These are phyloP conservation scores for Saturnispora hagleri DNA, from an alignment of 805 yeast genomes.

Conservation along the genomic window DNA sequence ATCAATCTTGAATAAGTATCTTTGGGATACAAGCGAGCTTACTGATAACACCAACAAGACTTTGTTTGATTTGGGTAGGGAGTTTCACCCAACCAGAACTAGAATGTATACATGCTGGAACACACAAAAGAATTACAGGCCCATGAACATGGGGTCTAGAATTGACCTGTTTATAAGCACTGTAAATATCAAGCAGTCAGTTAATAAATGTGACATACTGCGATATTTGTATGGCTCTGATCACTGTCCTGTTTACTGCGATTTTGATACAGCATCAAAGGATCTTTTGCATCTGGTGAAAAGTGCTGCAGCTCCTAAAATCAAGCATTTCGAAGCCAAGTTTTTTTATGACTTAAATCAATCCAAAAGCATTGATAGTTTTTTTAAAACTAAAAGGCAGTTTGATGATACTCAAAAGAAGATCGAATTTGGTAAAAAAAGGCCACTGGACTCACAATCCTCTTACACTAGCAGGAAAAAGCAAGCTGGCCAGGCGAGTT, in stretches of 20 bases:
- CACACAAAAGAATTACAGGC: slow-evolving; percentile 63
- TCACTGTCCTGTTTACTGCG: slow-evolving; percentile 86
- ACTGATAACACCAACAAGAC: slow-evolving; percentile 31
- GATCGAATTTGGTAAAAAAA: slow-evolving; percentile 4
- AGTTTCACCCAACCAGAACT: slow-evolving; percentile 43
- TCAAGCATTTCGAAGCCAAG: slow-evolving; percentile 44
- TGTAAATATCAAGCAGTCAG: slow-evolving; percentile 32
- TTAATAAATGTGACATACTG: slow-evolving; percentile 38
- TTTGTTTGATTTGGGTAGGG: slow-evolving; percentile 52
- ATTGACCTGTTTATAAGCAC: slow-evolving; percentile 67
- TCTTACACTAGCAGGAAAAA: slow-evolving; percentile 17
- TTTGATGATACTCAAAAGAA: not conserved
- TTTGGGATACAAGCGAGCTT: slow-evolving; percentile 21
- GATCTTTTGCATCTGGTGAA: not conserved
- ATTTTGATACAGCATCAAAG: slow-evolving; percentile 31
- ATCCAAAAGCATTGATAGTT: slow-evolving; percentile 24
- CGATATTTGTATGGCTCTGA: slow-evolving; percentile 77
- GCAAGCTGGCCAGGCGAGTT: slow-evolving; percentile 10
- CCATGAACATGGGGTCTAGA: slow-evolving; percentile 79
- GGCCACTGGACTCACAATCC: not conserved
- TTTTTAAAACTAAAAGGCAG: slow-evolving; percentile 17
- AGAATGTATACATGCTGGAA: slow-evolving; percentile 92
- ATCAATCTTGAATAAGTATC: slow-evolving; percentile 36
- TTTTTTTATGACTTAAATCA: slow-evolving; percentile 33
- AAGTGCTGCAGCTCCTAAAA: not conserved